These are phyloP conservation scores for Pezicula rhizophila DNA, from an alignment of 2,329 filamentous ascomycete species.

Conservation along the genomic window DNA sequence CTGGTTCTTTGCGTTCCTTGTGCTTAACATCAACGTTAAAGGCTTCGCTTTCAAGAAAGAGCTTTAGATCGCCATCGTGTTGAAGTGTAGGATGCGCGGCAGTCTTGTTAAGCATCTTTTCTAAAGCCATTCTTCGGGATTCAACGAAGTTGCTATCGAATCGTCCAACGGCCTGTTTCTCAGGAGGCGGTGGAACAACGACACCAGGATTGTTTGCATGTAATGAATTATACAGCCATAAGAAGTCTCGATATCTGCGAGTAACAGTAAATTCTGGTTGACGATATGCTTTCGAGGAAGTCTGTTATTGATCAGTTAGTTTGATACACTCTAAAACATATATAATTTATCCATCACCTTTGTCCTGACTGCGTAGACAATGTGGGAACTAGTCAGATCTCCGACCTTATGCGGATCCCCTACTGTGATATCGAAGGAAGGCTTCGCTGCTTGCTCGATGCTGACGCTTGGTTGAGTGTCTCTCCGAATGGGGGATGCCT, in stretches of 20 bases:
- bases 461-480: slow-evolving; percentile 72
- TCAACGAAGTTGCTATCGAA: slow-evolving; percentile 98
- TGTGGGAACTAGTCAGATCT: slow-evolving; percentile 93
- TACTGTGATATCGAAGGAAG: slow-evolving; percentile 82
- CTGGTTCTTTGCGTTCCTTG: slow-evolving; percentile 85
- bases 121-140: slow-evolving; percentile 79
- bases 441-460: slow-evolving; percentile 89
- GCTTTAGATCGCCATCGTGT: slow-evolving; percentile 87
- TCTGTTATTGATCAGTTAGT: slow-evolving; percentile 44
- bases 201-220: slow-evolving; percentile 93
- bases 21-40: slow-evolving; percentile 98
- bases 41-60: slow-evolving; percentile 92
- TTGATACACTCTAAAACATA: background rate
- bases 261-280: slow-evolving; percentile 90
- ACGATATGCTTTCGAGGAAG: slow-evolving; percentile 91
- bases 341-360: slow-evolving; percentile 51
- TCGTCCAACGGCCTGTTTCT: slow-evolving; percentile 94
- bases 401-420: slow-evolving; percentile 98
- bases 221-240: slow-evolving; percentile 94
- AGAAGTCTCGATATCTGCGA: slow-evolving; percentile 88
- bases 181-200: slow-evolving; percentile 89
- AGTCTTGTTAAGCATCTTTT: slow-evolving; percentile 97
- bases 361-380: slow-evolving; percentile 92
- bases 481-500: slow-evolving; percentile 44
- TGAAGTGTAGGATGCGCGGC: slow-evolving; percentile 85